Evolutionary conservation across 306 rosid species (phyloP).

Genomic region (Echinosophora koreensis): DNA sequence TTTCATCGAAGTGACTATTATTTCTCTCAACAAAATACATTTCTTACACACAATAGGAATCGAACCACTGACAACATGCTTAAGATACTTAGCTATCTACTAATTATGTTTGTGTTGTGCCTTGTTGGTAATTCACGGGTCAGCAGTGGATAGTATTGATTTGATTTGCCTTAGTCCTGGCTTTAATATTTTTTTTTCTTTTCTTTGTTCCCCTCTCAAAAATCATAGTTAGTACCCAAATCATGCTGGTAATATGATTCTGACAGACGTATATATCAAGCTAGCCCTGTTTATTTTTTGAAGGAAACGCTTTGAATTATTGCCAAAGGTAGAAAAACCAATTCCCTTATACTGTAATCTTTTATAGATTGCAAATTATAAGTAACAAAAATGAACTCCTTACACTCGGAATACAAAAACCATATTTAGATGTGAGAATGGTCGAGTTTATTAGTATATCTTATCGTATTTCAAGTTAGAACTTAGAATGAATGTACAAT

Average conservation of each 20-base stretch:
- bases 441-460: too few relatives aligned
- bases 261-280: conserved; percentile 38
- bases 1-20: too few relatives aligned
- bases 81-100: too few relatives aligned
- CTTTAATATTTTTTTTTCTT: neutral
- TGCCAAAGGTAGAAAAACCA: conserved; percentile 22
- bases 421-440: too few relatives aligned
- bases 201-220: neutral
- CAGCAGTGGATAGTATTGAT: conserved; percentile 1
- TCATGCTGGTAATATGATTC: conserved; percentile 37
- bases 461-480: too few relatives aligned
- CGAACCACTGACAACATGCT: too few relatives aligned
- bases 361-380: neutral
- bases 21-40: too few relatives aligned
- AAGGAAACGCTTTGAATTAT: conserved; percentile 26
- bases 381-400: too few relatives aligned
- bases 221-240: conserved; percentile 37
- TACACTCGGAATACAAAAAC: too few relatives aligned
- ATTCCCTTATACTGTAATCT: neutral
- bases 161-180: neutral
- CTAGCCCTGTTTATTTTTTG: conserved; percentile 26
- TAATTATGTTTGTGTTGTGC: too few relatives aligned
- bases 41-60: too few relatives aligned
- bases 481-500: too few relatives aligned
- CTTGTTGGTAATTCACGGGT: neutral